Evolutionary conservation across 2,329 filamentous ascomycete species (phyloP).

Genomic region (Juglanconis juglandina): DNA sequence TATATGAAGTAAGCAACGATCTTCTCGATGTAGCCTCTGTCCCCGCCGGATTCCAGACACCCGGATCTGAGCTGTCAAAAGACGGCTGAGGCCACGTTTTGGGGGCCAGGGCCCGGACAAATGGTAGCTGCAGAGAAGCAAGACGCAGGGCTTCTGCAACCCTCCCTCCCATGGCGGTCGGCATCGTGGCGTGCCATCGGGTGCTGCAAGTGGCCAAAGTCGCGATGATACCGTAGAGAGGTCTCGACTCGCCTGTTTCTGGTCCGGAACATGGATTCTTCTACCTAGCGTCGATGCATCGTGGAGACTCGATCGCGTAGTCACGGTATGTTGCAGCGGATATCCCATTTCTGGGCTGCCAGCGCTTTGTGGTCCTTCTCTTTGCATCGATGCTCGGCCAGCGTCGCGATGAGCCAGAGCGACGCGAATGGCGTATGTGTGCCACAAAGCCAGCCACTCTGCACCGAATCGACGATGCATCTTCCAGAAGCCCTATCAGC

Average conservation of each 20-base stretch:
- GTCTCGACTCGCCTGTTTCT: too few relatives aligned
- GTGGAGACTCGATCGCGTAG: too few relatives aligned
- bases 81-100: conserved; percentile 2
- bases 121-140: background rate
- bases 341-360: too few relatives aligned
- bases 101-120: conserved; percentile 2
- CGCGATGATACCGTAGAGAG: too few relatives aligned
- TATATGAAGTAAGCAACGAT: background rate
- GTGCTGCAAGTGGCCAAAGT: background rate
- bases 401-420: background rate
- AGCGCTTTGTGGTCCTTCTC: too few relatives aligned
- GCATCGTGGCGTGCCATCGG: background rate
- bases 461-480: background rate
- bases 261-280: too few relatives aligned
- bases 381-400: background rate
- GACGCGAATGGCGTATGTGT: background rate
- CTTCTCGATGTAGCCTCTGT: background rate
- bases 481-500: background rate
- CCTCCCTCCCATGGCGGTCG: background rate
- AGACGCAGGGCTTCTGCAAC: background rate
- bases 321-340: too few relatives aligned
- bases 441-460: background rate
- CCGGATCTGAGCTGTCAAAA: background rate
- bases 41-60: background rate
- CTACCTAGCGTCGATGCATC: too few relatives aligned